Evolutionary conservation across 305 asterid genomes (phyloP).

Genomic region (Fraxinus latifolia): DNA sequence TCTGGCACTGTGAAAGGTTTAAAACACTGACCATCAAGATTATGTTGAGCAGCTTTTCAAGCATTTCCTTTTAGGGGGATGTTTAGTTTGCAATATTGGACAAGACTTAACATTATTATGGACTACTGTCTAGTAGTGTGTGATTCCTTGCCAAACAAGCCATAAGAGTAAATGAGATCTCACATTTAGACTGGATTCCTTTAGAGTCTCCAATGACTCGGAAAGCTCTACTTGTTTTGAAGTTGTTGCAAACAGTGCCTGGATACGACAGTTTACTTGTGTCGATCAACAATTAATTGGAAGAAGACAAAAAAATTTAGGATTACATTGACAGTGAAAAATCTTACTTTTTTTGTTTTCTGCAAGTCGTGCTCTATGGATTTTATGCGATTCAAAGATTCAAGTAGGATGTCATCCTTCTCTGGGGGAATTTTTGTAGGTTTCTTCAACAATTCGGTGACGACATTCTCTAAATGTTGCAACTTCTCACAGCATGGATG

Average conservation of each 20-base stretch:
- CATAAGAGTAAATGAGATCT: slow-evolving; percentile 24
- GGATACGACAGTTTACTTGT: slow-evolving; percentile 11
- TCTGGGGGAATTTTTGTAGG: slow-evolving; percentile 84
- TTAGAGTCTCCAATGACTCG: slow-evolving; percentile 71
- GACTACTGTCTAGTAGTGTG: not conserved
- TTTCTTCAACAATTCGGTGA: slow-evolving; percentile 64
- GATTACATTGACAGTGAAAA: not conserved
- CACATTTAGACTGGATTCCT: slow-evolving; percentile 55
- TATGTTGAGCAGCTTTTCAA: not conserved
- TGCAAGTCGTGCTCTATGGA: slow-evolving; percentile 83
- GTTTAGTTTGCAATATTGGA: not conserved
- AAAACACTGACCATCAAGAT: not conserved
- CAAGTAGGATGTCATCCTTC: slow-evolving; percentile 72
- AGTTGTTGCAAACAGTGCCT: slow-evolving; percentile 83
- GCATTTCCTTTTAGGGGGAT: not conserved
- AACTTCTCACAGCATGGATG: slow-evolving; percentile 81
- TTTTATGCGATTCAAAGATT: slow-evolving; percentile 84
- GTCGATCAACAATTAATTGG: slow-evolving; percentile 21
- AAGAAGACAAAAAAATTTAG: slow-evolving; percentile 8
- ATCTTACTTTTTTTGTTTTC: slow-evolving; percentile 71
- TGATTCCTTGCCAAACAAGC: slow-evolving; percentile 1
- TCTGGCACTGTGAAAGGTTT: not conserved
- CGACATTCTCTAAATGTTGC: slow-evolving; percentile 73
- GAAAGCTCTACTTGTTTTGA: slow-evolving; percentile 87
- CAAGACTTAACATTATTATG: not conserved